Conservation (phyloP, 2,329 filamentous ascomycete species). For the Aureobasidium vineae region DNA sequence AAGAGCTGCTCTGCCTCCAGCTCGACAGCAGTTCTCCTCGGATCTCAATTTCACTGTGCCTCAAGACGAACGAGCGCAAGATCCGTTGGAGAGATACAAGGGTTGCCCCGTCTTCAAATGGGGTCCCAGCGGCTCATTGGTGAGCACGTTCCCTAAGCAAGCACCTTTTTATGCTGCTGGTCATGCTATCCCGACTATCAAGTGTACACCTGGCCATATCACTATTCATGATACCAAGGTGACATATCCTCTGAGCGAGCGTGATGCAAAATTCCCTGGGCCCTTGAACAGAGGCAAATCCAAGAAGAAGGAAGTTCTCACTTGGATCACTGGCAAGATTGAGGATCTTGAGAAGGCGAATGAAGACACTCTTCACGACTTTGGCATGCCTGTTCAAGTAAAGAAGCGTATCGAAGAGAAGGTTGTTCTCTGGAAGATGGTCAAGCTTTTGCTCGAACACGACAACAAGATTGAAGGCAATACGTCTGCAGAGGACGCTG, state of each 20-base stretch:
- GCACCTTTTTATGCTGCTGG: slow-evolving; percentile 81
- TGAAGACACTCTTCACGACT: slow-evolving; percentile 49
- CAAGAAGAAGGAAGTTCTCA: slow-evolving; percentile 89
- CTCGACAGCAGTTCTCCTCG: slow-evolving; percentile 47
- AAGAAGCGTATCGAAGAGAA: slow-evolving; percentile 76
- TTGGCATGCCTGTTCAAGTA: slow-evolving; percentile 55
- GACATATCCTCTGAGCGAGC: slow-evolving; percentile 67
- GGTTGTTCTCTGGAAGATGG: slow-evolving; percentile 80
- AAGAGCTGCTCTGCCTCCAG: slow-evolving; percentile 37
- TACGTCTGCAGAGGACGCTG: slow-evolving; percentile 66
- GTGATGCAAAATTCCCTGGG: slow-evolving; percentile 79
- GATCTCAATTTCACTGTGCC: slow-evolving; percentile 58
- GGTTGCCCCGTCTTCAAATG: slow-evolving; percentile 83
- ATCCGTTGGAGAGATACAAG: slow-evolving; percentile 86
- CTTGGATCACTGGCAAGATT: slow-evolving; percentile 78
- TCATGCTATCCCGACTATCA: slow-evolving; percentile 70
- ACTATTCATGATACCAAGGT: slow-evolving; percentile 74
- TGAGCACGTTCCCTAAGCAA: slow-evolving; percentile 85
- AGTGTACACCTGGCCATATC: slow-evolving; percentile 78
- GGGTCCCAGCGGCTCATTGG: slow-evolving; percentile 78
- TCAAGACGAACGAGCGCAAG: slow-evolving; percentile 58
- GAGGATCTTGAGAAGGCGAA: slow-evolving; percentile 62
- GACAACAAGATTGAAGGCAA: slow-evolving; percentile 79
- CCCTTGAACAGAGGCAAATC: slow-evolving; percentile 88
- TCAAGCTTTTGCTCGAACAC: slow-evolving; percentile 77